Evolutionary conservation across 108 stramenopile species (phyloP), one percentile per base, ranked within the genome.

Genomic region (Stephanodiscus minutulus): DNA sequence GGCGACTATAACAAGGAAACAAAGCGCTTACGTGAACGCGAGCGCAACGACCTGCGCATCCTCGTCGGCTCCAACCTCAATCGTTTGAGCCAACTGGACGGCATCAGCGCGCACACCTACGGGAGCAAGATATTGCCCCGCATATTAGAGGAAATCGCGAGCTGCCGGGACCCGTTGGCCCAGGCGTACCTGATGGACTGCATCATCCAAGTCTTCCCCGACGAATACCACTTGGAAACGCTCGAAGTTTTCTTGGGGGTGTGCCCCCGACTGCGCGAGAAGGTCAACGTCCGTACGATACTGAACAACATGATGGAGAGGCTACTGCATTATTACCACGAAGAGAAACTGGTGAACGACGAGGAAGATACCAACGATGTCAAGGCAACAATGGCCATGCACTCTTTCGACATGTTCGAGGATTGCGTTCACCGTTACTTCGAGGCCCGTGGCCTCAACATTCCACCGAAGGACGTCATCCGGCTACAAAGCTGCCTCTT

Each of bases 181-280:
- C 99, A 99, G 82, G 92, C 96, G 13, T 99, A 98, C 72, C 76
- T 99, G 53, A 91, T 99, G 83, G 99, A 99, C 82, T 98, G 97
- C 72, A 88, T 99, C 70, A 90, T 97, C 22, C 97, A 99, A 84
- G 97, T 95, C 11, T 99, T 99, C 62, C 98, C 98, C 5, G 96
- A 96, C 74, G 96, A 97, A 66, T 99, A 95, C 80, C 98, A 98
- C 72, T 85, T 98, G 60, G 95, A 92, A 49, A 98, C 99, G 7
- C 84, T 99, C 76, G 93, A 91, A 41, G 78, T 87, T 49, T 88
- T 98, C 29, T 71, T 99, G 70, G 83, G 79, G 8, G 91, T 92
- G 17, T 95, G 93, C 70, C 89, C 94, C 25, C 83, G 80, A 60
- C 78, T 98, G 53, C 87, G 93, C 46, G 97, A 98, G 80, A 98